phyloP scores from a whole-genome alignment of 164 flowering plant genomes.

The Pachysandra terminalis region DNA sequence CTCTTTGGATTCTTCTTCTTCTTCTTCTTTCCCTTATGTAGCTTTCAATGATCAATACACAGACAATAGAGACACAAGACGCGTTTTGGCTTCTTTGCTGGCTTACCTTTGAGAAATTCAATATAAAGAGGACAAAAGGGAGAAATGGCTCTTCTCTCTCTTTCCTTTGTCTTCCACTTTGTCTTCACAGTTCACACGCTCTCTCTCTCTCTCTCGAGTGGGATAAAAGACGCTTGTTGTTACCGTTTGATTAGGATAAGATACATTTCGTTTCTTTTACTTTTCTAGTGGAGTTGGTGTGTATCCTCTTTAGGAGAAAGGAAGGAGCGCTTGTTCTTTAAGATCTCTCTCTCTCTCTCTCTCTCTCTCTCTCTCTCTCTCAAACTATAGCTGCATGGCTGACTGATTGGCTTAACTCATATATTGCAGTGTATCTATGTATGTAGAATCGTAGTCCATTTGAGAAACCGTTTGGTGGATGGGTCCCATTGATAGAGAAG shows the following conservation, averaged over 20 bases:
- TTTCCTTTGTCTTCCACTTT: slow-evolving; percentile 3
- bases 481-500: no score
- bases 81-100: slow-evolving; percentile 15
- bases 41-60: neutral
- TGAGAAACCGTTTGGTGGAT: no score
- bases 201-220: neutral
- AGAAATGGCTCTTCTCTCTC: neutral
- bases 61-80: slow-evolving; percentile 16
- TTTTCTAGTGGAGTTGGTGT: slow-evolving; percentile 28
- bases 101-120: slow-evolving; percentile 1
- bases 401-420: no score
- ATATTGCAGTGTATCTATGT: no score
- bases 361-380: slow-evolving; percentile 10
- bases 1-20: neutral
- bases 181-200: neutral
- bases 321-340: slow-evolving; percentile 25
- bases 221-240: neutral
- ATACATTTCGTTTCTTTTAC: slow-evolving; percentile 22
- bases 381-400: no score
- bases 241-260: slow-evolving; percentile 5
- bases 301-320: slow-evolving; percentile 26
- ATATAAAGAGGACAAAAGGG: slow-evolving; percentile 6
- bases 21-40: neutral
- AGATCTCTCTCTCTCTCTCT: no score
- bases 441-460: no score